phyloP scores from a whole-genome alignment of 345 rosid species.

The Gossypium longicalyx region DNA sequence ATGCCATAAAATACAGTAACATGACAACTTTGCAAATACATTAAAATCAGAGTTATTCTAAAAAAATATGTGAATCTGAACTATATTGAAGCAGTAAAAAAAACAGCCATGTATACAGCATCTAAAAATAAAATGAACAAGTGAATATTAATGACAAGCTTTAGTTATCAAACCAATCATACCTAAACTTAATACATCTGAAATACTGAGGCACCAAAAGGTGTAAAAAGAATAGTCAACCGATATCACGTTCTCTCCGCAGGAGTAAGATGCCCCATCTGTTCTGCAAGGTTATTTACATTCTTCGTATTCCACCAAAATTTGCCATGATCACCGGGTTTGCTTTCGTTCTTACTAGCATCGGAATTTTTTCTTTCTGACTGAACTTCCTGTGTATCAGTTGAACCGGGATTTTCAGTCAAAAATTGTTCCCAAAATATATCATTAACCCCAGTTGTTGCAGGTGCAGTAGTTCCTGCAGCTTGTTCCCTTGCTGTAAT shows the following conservation, averaged over 20 bases:
- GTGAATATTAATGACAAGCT: background rate
- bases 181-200: constrained; percentile 23
- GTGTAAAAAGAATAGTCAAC: constrained; percentile 16
- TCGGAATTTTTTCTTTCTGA: constrained; percentile 66
- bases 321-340: constrained; percentile 43
- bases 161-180: constrained; percentile 16
- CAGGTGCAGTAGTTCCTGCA: constrained; percentile 23
- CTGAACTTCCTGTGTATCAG: constrained; percentile 62
- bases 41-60: background rate
- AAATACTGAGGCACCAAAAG: constrained; percentile 20
- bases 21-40: background rate
- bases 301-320: constrained; percentile 63
- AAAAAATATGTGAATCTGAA: background rate
- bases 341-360: constrained; percentile 36
- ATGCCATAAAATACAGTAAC: background rate
- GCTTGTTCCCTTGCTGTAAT: constrained; percentile 34
- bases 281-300: constrained; percentile 75
- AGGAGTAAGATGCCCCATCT: constrained; percentile 80
- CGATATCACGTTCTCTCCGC: constrained; percentile 61
- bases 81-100: background rate
- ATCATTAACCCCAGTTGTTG: constrained; percentile 73
- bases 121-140: background rate
- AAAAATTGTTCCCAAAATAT: constrained; percentile 94
- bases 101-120: background rate
- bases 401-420: constrained; percentile 90